Percentiles rank a stretch among this genome's conserved stretches.
phyloP scores from a whole-genome alignment of 78 protist species.

The Acrasis kona region DNA sequence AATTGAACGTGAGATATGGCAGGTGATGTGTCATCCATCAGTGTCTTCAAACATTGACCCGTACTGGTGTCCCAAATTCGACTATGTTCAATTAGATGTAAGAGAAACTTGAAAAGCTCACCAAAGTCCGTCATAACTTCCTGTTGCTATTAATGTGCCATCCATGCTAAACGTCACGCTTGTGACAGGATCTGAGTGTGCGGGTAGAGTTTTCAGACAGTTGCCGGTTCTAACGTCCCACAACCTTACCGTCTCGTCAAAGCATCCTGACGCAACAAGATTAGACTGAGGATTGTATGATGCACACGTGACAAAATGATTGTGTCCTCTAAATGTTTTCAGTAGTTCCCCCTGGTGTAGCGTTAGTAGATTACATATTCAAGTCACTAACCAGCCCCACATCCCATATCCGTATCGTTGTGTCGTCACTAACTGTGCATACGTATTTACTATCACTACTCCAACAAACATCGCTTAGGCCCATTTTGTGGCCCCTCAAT shows the following conservation, averaged over 20 bases:
- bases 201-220: not conserved
- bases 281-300: not conserved
- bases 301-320: not conserved
- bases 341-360: not conserved
- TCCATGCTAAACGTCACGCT: not conserved
- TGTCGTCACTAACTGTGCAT: not conserved
- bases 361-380: not conserved
- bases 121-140: constrained; percentile 4
- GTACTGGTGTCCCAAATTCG: constrained; percentile 4
- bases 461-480: not conserved
- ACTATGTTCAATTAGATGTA: no score
- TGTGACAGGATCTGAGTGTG: not conserved
- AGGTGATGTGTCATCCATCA: constrained; percentile 3
- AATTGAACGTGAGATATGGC: not conserved
- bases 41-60: constrained; percentile 1
- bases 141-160: constrained; percentile 7
- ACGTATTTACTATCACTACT: not conserved
- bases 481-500: no score
- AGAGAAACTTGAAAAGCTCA: no score
- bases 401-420: not conserved
- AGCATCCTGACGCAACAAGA: not conserved
- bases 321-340: not conserved
- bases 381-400: not conserved
- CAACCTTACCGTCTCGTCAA: not conserved
- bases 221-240: not conserved